Evolutionary conservation across 2,329 filamentous ascomycete species (phyloP), one percentile per base, ranked within the genome.

Genomic region (Botrytis paeoniae): DNA sequence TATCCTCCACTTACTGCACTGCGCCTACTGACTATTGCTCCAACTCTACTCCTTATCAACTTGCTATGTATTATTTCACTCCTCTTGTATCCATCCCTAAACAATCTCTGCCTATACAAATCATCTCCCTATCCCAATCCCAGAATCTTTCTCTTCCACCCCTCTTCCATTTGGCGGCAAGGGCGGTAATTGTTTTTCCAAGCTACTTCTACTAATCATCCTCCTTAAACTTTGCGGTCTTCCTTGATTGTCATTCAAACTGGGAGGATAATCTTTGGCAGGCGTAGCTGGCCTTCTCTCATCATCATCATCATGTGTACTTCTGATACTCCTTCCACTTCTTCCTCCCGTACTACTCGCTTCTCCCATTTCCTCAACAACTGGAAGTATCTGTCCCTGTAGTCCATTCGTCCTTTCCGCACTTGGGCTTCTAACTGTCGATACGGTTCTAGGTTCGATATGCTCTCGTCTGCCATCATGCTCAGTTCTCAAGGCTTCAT

Each of bases 341-440:
- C 86, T 86, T 43, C 86, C 88, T 2, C 89, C 89, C 37, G 89
- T 86, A 74, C 91, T 93, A 12, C 86, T 88, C 16, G 86, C 91
- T 81, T 98, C 95, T 8, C 90, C 92, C n/a, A 90, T 92, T 82
- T 98, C 95, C 77, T 97, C 93, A 10, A 98, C 94, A 16, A 98
- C 91, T 0, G 95, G 95, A 3, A 98, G 84, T 1, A 86, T 89
- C 25, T 85, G 83, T n/a, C 87, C 85, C 83, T 87, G 80, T 20
- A 85, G 82, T 22, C 87, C 85, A 83, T 87, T 79, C 80, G 81
- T 79, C 81, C 89, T 81, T 78, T 91, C 85, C 32, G 83, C 85
- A 79, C 84, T 87, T 35, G 84, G 87, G 82, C 85, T 92, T 80
- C 84, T 87, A 76, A 85, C 86, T 73, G 84, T 89, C 73, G 83